phyloP scores from a whole-genome alignment of 768 basidiomycete species.

The Termitomyces bulborhizus region DNA sequence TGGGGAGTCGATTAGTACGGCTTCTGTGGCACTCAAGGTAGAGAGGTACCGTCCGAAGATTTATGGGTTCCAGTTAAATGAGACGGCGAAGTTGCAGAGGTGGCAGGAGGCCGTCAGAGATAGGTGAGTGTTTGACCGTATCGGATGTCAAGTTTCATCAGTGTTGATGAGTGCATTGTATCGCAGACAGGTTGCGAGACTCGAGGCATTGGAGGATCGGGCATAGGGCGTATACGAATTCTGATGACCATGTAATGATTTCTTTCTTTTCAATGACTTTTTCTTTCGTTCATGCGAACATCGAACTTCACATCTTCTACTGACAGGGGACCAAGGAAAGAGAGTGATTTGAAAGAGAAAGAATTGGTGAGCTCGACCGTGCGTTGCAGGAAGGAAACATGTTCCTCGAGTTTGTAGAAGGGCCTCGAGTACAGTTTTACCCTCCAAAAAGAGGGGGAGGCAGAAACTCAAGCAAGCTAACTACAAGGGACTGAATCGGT shows the following conservation, averaged over 20 bases:
- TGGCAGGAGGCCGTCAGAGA: slow-evolving; percentile 96
- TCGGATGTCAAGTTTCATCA: not conserved
- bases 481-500: no score
- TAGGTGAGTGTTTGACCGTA: slow-evolving; percentile 38
- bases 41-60: slow-evolving; percentile 91
- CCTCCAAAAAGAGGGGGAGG: no score
- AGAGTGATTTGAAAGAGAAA: no score
- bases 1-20: slow-evolving; percentile 70
- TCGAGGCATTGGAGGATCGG: slow-evolving; percentile 26
- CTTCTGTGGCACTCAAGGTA: slow-evolving; percentile 79
- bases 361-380: no score
- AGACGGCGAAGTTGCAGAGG: slow-evolving; percentile 86
- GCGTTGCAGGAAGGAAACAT: no score
- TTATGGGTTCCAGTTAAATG: slow-evolving; percentile 95
- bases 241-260: not conserved
- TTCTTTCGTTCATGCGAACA: not conserved
- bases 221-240: not conserved
- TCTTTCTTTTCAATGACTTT: not conserved
- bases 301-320: not conserved
- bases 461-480: no score
- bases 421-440: no score
- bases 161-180: not conserved
- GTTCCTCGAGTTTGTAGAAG: no score
- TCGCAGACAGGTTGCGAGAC: slow-evolving; percentile 40
- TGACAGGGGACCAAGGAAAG: not conserved